Conservation (phyloP, 768 basidiomycete genomes). For the Suillus luteus region DNA sequence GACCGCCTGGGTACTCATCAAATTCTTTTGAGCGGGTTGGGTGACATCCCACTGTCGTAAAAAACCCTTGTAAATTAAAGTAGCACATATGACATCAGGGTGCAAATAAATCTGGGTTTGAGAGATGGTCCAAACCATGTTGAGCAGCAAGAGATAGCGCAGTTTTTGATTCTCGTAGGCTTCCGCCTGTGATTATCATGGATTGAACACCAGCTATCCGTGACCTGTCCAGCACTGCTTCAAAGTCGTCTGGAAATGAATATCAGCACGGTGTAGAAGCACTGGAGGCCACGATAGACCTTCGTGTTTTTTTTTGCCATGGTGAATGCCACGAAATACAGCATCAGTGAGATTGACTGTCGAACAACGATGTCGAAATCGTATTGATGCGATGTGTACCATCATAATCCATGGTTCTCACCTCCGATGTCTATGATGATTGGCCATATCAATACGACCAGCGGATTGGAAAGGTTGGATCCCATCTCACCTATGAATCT, state of each 20-base stretch:
- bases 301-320: conserved; percentile 50
- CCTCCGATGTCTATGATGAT: conserved; percentile 41
- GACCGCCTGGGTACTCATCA: conserved; percentile 54
- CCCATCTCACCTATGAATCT: conserved; percentile 36
- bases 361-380: not conserved
- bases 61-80: conserved; percentile 46
- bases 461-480: not conserved
- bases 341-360: conserved; percentile 59
- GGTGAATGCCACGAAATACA: conserved; percentile 54
- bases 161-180: conserved; percentile 59
- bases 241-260: conserved; percentile 56
- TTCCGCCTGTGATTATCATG: conserved; percentile 79
- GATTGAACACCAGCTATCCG: conserved; percentile 60
- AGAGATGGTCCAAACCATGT: conserved; percentile 41
- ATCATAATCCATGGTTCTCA: conserved; percentile 17
- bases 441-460: conserved; percentile 7
- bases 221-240: conserved; percentile 56
- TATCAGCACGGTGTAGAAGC: not conserved
- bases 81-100: not conserved
- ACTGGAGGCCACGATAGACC: conserved; percentile 32
- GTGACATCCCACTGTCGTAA: conserved; percentile 79
- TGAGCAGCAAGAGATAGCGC: conserved; percentile 63
- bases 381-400: not conserved
- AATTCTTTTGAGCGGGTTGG: conserved; percentile 77
- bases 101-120: not conserved